Evolutionary conservation across 2,329 filamentous ascomycete genomes (phyloP), one percentile per base, ranked within the genome.

Genomic region (Aspergillus brunneoviolaceus): DNA sequence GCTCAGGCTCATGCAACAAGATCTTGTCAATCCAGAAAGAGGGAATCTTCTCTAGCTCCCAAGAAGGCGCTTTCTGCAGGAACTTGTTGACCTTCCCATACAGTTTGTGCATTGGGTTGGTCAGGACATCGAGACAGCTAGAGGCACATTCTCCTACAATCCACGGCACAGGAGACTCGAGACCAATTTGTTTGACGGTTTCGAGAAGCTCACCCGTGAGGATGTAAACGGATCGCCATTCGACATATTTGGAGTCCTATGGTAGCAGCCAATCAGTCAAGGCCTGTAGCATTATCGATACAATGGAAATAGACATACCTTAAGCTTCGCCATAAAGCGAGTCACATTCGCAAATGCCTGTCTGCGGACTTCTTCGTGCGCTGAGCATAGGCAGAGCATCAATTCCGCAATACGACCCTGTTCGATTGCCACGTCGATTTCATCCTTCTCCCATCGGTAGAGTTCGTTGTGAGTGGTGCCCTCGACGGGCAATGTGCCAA

Each of bases 71-170:
- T 55, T 87, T 87, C 23, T 91, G 91, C 39, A 98, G 84, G 73
- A 93, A 97, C 5, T 83, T 81, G 78, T 96, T 96, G 76, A 95
- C 80, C 72, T 96, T 96, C 60, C 87, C 85, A 73, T 96, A 98
- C 42, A 97, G 84, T 61, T 85, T 86, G 71, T 96, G 91, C 16
- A 92, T 82, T 0, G 94, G 94, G 62, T 91, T 88, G 23, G 82
- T 84, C 50, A 96, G 78, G 16, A 96, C 86, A 1, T 84, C 79
- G 7, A 96, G 81, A 1, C 88, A 86, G 64, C 87, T 86, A 51
- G 84, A 82, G 7, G 91, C 88, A 68, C 96, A 95, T 11, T 89
- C 85, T n/a, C 87, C 84, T 5, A 91, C 86, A 12, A 91, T 82
- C 61, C 88, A 91, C 0, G 92, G 89, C 3, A 96, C 79, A 1